Conservation (phyloP, 805 yeast species). For the Candida sonorensis region DNA sequence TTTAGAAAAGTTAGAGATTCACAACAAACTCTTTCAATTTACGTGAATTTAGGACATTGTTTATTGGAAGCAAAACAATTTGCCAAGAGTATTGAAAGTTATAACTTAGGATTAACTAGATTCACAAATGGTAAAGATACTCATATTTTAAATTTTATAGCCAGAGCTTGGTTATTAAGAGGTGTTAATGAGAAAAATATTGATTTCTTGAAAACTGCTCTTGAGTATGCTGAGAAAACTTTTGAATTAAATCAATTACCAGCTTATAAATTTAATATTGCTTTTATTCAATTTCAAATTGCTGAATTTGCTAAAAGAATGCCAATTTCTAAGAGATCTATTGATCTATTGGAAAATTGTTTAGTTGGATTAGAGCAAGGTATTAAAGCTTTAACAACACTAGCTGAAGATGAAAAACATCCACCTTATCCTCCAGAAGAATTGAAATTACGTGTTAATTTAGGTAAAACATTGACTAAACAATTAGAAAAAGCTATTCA, state of each 20-base stretch:
- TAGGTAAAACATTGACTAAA: conserved; percentile 73
- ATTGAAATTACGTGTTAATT: conserved; percentile 75
- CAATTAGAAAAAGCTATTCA: conserved; percentile 64
- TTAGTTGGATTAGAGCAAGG: conserved; percentile 56
- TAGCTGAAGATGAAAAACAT: conserved; percentile 46
- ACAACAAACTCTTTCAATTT: conserved; percentile 74
- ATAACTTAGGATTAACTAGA: conserved; percentile 70
- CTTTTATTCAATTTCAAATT: conserved; percentile 77
- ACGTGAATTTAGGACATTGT: conserved; percentile 84
- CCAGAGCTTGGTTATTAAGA: conserved; percentile 83
- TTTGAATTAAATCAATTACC: conserved; percentile 33
- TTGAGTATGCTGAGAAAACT: conserved; percentile 58
- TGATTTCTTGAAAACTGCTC: conserved; percentile 51
- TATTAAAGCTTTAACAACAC: conserved; percentile 46
- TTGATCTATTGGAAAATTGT: conserved; percentile 54
- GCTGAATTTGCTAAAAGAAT: conserved; percentile 75
- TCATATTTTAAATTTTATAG: conserved; percentile 63
- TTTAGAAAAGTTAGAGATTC: conserved; percentile 88
- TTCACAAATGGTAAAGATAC: conserved; percentile 60
- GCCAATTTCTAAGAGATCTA: conserved; percentile 49
- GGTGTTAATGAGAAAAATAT: conserved; percentile 63
- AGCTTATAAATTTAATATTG: conserved; percentile 66
- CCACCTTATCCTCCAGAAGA: conserved; percentile 80
- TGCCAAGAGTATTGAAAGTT: conserved; percentile 81
- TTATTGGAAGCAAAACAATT: conserved; percentile 75